phyloP scores from a whole-genome alignment of 2,329 filamentous ascomycete genomes.

The Lojkania enalia region DNA sequence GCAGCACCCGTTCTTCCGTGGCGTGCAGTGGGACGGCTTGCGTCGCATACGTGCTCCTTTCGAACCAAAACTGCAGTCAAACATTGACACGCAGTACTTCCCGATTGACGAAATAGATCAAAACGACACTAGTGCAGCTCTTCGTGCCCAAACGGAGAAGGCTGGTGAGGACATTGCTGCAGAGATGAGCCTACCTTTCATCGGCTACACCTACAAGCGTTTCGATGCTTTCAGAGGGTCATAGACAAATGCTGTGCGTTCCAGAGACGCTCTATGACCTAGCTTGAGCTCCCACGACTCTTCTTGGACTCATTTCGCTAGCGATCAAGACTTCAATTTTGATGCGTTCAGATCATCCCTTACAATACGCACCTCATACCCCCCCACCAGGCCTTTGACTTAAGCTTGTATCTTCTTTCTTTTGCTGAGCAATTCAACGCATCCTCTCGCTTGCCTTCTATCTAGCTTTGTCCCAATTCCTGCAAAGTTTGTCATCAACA shows the following conservation, averaged over 20 bases:
- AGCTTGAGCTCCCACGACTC: conserved; percentile 13
- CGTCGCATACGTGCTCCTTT: conserved; percentile 94
- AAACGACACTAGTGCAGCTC: conserved; percentile 85
- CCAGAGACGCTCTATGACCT: conserved; percentile 11
- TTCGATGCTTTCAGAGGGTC: conserved; percentile 69
- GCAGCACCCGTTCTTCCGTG: conserved; percentile 91
- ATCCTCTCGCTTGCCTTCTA: not conserved
- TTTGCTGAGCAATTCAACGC: not conserved
- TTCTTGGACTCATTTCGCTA: conserved; percentile 6
- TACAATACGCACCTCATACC: not conserved
- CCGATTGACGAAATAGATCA: conserved; percentile 98
- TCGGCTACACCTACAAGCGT: conserved; percentile 96
- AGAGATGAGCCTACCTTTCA: conserved; percentile 95
- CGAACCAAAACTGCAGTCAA: conserved; percentile 88
- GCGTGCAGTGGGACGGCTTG: conserved; percentile 91
- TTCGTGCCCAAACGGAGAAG: conserved; percentile 80
- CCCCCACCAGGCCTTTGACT: conserved; percentile 3
- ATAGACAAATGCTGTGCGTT: conserved; percentile 24
- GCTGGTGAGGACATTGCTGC: conserved; percentile 76
- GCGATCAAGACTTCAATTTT: conserved; percentile 16
- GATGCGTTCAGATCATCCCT: not conserved
- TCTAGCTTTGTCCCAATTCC: not conserved
- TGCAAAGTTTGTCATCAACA: conserved; percentile 1
- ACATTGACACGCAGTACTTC: conserved; percentile 97
- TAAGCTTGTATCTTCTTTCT: conserved; percentile 11